A percentile compares a stretch with the other conserved stretches of the same genome.
Conservation (phyloP, 2,329 filamentous ascomycete species). For the Biscogniauxia marginata region DNA sequence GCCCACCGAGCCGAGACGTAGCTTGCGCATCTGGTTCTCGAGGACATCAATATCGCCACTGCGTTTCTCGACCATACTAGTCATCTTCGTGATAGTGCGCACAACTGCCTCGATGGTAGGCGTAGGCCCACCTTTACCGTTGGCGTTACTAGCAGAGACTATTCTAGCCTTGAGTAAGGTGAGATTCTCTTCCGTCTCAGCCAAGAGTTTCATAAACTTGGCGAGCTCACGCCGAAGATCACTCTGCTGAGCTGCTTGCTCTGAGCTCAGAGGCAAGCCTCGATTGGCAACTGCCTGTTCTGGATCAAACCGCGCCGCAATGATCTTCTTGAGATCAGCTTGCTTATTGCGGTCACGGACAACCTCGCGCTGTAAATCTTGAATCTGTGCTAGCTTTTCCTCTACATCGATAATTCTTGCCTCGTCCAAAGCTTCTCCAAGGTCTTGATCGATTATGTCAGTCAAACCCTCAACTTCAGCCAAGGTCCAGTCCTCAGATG, state of each 20-base stretch:
- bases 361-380: slow-evolving; percentile 68
- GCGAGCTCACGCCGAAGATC: slow-evolving; percentile 77
- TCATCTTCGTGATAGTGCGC: slow-evolving; percentile 91
- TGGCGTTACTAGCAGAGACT: slow-evolving; percentile 53
- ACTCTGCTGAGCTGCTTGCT: slow-evolving; percentile 80
- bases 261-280: slow-evolving; percentile 74
- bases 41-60: slow-evolving; percentile 88
- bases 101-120: slow-evolving; percentile 92
- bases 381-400: slow-evolving; percentile 66
- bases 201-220: slow-evolving; percentile 69
- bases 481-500: slow-evolving; percentile 68
- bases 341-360: slow-evolving; percentile 71
- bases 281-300: slow-evolving; percentile 63
- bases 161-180: slow-evolving; percentile 78
- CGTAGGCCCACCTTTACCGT: slow-evolving; percentile 42
- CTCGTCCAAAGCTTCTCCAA: slow-evolving; percentile 64
- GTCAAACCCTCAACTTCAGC: slow-evolving; percentile 72
- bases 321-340: slow-evolving; percentile 74
- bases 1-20: slow-evolving; percentile 53
- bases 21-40: slow-evolving; percentile 78
- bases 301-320: slow-evolving; percentile 68
- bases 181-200: slow-evolving; percentile 76
- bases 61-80: slow-evolving; percentile 84
- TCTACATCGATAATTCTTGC: slow-evolving; percentile 68
- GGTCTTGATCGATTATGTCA: slow-evolving; percentile 59